phyloP scores from a whole-genome alignment of 2,329 filamentous ascomycete species.

The Hansfordia pulvinata region DNA sequence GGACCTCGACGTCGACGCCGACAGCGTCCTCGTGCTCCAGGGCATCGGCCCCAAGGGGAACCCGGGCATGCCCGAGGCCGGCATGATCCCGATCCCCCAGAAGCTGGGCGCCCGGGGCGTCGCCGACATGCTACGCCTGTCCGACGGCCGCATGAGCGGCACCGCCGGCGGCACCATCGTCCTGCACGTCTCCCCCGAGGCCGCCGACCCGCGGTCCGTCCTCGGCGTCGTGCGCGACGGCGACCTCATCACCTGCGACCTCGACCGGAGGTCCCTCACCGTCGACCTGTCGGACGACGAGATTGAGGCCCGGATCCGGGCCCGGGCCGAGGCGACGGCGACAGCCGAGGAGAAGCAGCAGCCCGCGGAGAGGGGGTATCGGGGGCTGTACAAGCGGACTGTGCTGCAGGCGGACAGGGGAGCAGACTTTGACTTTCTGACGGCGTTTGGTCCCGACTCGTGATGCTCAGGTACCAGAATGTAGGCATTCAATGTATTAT shows the following conservation, averaged over 20 bases:
- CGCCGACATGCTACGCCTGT: slow-evolving; percentile 69
- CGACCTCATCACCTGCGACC: slow-evolving; percentile 68
- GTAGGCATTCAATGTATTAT: no score
- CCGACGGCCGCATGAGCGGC: slow-evolving; percentile 77
- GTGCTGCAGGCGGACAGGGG: slow-evolving; percentile 48
- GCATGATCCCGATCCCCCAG: slow-evolving; percentile 50
- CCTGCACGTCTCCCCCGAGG: slow-evolving; percentile 77
- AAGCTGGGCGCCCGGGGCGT: slow-evolving; percentile 65
- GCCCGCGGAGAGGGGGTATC: slow-evolving; percentile 36
- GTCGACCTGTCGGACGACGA: slow-evolving; percentile 57
- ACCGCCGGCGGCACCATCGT: slow-evolving; percentile 85
- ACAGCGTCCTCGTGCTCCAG: slow-evolving; percentile 64
- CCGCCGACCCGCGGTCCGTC: slow-evolving; percentile 60
- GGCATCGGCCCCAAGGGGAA: slow-evolving; percentile 85
- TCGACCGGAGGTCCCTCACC: slow-evolving; percentile 45
- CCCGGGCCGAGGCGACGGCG: slow-evolving; percentile 36
- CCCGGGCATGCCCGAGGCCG: slow-evolving; percentile 86
- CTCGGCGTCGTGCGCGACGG: slow-evolving; percentile 66
- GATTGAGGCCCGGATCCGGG: slow-evolving; percentile 43
- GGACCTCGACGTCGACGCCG: slow-evolving; percentile 44
- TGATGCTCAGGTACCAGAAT: no score
- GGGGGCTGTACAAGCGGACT: slow-evolving; percentile 41
- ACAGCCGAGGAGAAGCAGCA: slow-evolving; percentile 11
- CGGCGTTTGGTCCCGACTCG: slow-evolving; percentile 26
- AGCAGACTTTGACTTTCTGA: slow-evolving; percentile 49